Evolutionary conservation across 2,329 filamentous ascomycete genomes (phyloP), one percentile per base, ranked within the genome.

Genomic region (Sporothrix phasma): DNA sequence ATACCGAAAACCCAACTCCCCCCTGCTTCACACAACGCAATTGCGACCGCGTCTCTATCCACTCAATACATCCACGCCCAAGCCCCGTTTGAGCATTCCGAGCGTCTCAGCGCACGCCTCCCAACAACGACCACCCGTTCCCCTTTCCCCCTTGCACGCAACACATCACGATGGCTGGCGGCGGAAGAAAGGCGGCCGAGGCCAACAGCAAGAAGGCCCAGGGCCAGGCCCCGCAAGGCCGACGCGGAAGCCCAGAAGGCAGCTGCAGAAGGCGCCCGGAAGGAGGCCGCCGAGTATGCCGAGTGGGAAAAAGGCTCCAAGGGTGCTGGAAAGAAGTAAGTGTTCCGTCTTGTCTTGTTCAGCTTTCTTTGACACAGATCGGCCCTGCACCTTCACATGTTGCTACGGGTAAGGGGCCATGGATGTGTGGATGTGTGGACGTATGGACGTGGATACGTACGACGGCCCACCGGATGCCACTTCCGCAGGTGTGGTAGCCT

Each of bases 151-250:
- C 51, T 34, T 3, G 17, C 46, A 11, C 10, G 34, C 49, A 8
- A n/a, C 45, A 1, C 29, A n/a, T n/a, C 29, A 47, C 69, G 68
- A 92, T 92, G 89, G 87, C 81, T 31, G 83, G 82, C 70, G 83
- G 82, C 70, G 90, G 89, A 76, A 92, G 89, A 76, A 84, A 80
- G 62, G 84, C 80, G 62, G 88, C 88, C 61, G 88, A 89, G 62
- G 92, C 95, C 68, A 91, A 89, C 77, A 88, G 82, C 75, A 97
- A 96, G 78, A 97, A 97, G 80, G 91, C 79, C 2, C 85, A 88
- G 8, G 94, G 93, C 68, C 91, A 97, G 76, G 92, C 92, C n/a
- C 67, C 84, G 91, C 77, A 97, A 99, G 81, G 92, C 92, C 67
- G 92, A 97, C 58, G 87, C 86, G 3, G 93, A 92, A 1, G 89